phyloP scores from a whole-genome alignment of 495 filamentous ascomycete genomes.

The Podospora australis region DNA sequence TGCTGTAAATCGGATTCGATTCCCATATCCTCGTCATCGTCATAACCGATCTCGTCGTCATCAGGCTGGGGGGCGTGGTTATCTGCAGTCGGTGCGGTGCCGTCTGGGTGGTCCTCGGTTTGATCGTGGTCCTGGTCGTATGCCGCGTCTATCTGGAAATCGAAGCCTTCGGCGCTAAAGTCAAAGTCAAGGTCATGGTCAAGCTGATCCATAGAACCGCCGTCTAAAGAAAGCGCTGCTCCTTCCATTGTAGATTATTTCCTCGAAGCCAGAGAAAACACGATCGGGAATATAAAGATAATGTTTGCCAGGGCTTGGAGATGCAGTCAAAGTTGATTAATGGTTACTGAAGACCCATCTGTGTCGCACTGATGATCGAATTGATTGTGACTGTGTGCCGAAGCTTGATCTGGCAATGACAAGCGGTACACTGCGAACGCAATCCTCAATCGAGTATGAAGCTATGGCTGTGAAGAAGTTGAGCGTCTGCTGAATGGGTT shows the following conservation, averaged over 20 bases:
- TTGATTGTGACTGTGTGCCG: no score
- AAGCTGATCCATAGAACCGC: conserved; percentile 10
- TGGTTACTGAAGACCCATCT: no score
- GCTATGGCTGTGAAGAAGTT: no score
- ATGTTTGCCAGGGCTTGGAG: no score
- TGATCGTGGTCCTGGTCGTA: conserved; percentile 4
- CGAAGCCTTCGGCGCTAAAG: conserved; percentile 24
- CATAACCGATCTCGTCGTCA: conserved; percentile 21
- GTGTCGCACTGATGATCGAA: no score
- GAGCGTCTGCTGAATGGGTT: no score
- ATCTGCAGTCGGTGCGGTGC: background rate
- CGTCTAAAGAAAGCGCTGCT: conserved; percentile 15
- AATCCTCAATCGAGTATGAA: no score
- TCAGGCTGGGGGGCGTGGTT: no score
- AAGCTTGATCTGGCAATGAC: no score
- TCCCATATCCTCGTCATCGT: conserved; percentile 15
- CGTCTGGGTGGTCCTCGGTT: background rate
- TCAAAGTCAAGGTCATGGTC: conserved; percentile 25
- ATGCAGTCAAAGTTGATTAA: no score
- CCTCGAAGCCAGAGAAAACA: background rate
- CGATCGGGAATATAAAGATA: background rate
- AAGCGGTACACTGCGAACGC: no score
- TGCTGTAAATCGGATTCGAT: no score
- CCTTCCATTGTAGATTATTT: conserved; percentile 19
- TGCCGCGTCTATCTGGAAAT: conserved; percentile 20